Evolutionary conservation across 495 filamentous ascomycete species (phyloP).

Genomic region (Talaromyces trachyspermus): DNA sequence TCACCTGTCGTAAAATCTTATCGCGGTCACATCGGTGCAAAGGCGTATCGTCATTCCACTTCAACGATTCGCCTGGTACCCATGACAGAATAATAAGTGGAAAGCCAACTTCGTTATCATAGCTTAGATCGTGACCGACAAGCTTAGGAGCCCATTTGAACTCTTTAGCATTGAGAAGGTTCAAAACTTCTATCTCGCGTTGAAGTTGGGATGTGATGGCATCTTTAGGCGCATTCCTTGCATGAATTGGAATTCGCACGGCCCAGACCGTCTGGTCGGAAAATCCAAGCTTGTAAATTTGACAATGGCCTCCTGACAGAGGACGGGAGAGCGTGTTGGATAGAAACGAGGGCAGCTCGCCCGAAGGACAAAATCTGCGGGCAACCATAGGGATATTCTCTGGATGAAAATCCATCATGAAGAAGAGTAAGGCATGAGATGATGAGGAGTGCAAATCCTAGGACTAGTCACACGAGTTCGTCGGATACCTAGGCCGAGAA

Average conservation of each 20-base stretch:
- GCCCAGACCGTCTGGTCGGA: constrained; percentile 12
- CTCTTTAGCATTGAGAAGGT: constrained; percentile 7
- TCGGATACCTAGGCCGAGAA: too few relatives aligned
- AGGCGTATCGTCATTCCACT: constrained; percentile 8
- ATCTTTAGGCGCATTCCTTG: constrained; percentile 3
- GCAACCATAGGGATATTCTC: constrained; percentile 1
- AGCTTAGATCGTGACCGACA: constrained; percentile 8
- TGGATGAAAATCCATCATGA: not conserved
- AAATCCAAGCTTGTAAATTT: constrained; percentile 13
- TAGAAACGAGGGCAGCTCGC: not conserved
- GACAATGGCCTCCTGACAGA: constrained; percentile 7
- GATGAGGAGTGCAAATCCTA: not conserved
- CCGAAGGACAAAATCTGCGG: not conserved
- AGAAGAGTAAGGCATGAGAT: not conserved
- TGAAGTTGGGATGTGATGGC: constrained; percentile 9
- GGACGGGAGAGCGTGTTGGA: not conserved
- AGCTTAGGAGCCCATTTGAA: constrained; percentile 13
- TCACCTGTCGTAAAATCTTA: not conserved
- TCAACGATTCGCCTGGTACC: constrained; percentile 10
- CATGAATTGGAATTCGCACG: constrained; percentile 11
- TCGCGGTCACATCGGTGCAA: constrained; percentile 4
- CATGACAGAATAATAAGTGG: constrained; percentile 11
- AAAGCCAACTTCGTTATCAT: constrained; percentile 10
- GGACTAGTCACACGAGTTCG: too few relatives aligned
- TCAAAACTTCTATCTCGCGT: constrained; percentile 3